Evolutionary conservation across 352 stramenopile species (phyloP).

Genomic region (Globisporangium alternatum): DNA sequence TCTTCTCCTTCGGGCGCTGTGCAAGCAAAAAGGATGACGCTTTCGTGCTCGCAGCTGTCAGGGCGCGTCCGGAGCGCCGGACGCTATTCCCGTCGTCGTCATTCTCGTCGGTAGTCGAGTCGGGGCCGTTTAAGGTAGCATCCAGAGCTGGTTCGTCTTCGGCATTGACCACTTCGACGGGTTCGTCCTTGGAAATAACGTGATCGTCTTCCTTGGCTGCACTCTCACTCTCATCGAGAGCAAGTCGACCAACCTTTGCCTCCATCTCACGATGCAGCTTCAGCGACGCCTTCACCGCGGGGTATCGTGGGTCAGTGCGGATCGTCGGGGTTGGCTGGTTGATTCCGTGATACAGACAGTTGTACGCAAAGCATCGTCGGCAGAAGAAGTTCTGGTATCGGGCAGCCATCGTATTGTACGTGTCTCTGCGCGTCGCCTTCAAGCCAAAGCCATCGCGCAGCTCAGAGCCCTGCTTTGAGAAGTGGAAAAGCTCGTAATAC

Average conservation of each 20-base stretch:
- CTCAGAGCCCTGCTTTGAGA: slow-evolving; percentile 10
- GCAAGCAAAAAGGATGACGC: slow-evolving; percentile 36
- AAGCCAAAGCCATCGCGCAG: slow-evolving; percentile 12
- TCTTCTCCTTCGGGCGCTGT: slow-evolving; percentile 26
- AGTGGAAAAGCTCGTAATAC: slow-evolving; percentile 29
- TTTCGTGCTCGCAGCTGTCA: slow-evolving; percentile 55
- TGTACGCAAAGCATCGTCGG: slow-evolving; percentile 72
- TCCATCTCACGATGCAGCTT: slow-evolving; percentile 30
- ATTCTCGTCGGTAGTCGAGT: slow-evolving; percentile 15
- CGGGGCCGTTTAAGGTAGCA: slow-evolving; percentile 2
- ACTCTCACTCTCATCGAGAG: background rate
- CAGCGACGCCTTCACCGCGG: slow-evolving; percentile 40
- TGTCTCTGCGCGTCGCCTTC: background rate
- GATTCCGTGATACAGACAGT: slow-evolving; percentile 66
- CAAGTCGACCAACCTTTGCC: background rate
- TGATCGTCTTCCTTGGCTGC: background rate
- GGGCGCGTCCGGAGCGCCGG: slow-evolving; percentile 41
- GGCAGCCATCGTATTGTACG: slow-evolving; percentile 22
- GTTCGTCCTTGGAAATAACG: background rate
- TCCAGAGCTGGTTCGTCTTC: slow-evolving; percentile 10
- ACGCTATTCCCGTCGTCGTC: slow-evolving; percentile 13
- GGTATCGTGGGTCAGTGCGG: slow-evolving; percentile 57
- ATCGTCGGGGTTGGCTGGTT: slow-evolving; percentile 42
- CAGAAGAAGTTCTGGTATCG: slow-evolving; percentile 68
- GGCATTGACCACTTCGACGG: slow-evolving; percentile 8